Evolutionary conservation across 345 rosid species (phyloP).

Genomic region (Clausena lansium): DNA sequence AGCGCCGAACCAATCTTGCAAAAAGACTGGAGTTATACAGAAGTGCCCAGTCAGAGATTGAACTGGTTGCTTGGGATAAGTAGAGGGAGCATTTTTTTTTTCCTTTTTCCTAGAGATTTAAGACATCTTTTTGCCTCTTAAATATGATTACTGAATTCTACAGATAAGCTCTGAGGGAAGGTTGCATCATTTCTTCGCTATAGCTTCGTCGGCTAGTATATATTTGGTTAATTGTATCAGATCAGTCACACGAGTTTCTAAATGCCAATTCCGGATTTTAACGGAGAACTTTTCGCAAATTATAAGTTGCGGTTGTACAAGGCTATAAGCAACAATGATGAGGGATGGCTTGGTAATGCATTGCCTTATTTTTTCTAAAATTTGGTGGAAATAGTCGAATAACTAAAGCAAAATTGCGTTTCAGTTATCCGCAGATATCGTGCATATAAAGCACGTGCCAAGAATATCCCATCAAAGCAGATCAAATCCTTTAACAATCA

Average conservation of each 20-base stretch:
- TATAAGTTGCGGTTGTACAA: no score
- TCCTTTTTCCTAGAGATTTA: not conserved
- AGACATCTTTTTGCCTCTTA: not conserved
- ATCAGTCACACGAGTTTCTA: not conserved
- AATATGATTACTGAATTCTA: not conserved
- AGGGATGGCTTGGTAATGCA: no score
- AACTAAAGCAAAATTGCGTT: no score
- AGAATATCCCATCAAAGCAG: no score
- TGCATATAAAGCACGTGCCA: no score
- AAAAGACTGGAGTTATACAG: slow-evolving; percentile 87
- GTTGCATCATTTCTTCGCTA: not conserved
- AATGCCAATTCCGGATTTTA: not conserved
- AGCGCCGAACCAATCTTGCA: slow-evolving; percentile 61
- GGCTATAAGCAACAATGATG: no score
- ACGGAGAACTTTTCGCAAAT: not conserved
- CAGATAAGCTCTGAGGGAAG: not conserved
- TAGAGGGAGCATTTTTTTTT: slow-evolving; percentile 27
- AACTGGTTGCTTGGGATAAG: slow-evolving; percentile 89
- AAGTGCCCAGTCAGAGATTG: slow-evolving; percentile 86
- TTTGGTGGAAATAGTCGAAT: no score
- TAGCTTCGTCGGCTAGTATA: not conserved
- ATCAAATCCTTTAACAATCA: no score
- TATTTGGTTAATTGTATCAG: not conserved
- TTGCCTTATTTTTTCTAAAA: no score
- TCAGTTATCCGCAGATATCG: no score